phyloP scores from a whole-genome alignment of 306 rosid genomes.

The Rosa chinensis region DNA sequence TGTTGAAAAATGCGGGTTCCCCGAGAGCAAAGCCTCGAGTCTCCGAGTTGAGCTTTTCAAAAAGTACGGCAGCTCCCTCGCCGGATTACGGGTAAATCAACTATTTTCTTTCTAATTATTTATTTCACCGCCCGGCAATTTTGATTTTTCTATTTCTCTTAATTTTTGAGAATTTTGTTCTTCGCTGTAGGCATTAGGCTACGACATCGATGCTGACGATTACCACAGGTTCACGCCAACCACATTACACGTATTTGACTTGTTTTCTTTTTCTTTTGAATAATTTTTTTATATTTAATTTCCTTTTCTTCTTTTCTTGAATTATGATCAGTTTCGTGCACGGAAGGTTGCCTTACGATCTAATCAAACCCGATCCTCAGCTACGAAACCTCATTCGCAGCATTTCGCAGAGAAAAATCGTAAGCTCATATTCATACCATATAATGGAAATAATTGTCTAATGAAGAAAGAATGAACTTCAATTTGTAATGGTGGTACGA shows the following conservation, averaged over 20 bases:
- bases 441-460: neutral
- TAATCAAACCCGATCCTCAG: slow-evolving; percentile 59
- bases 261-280: neutral
- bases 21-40: slow-evolving; percentile 50
- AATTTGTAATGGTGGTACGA: neutral
- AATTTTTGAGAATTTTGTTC: neutral
- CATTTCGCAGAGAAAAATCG: slow-evolving; percentile 69
- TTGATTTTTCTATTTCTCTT: neutral
- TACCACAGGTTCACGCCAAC: slow-evolving; percentile 59
- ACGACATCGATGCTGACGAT: slow-evolving; percentile 68
- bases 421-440: slow-evolving; percentile 12
- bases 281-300: neutral
- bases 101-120: neutral
- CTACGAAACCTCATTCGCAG: slow-evolving; percentile 56
- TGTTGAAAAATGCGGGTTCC: slow-evolving; percentile 65
- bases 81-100: slow-evolving; percentile 65
- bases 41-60: slow-evolving; percentile 77
- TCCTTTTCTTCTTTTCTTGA: neutral
- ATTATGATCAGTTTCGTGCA: slow-evolving; percentile 62
- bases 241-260: neutral
- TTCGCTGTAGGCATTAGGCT: slow-evolving; percentile 58
- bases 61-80: slow-evolving; percentile 87
- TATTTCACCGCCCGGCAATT: neutral
- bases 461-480: neutral
- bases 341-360: slow-evolving; percentile 83